Evolutionary conservation across 306 rosid species (phyloP).

Genomic region (Quillaja saponaria): DNA sequence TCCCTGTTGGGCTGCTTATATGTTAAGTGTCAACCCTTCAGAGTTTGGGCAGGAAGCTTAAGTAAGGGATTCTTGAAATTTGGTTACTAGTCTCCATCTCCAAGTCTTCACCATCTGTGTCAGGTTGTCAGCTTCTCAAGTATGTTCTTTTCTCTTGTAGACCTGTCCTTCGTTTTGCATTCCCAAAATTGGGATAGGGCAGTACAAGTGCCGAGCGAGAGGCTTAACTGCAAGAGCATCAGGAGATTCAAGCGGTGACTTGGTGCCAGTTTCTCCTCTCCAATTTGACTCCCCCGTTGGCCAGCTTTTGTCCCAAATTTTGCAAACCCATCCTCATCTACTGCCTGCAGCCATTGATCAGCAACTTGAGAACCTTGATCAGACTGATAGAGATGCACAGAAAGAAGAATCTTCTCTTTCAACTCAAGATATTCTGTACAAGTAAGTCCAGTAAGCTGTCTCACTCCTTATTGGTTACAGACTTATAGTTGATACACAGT

Average conservation of each 20-base stretch:
- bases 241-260: constrained; percentile 56
- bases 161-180: constrained; percentile 55
- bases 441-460: constrained; percentile 44
- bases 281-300: constrained; percentile 80
- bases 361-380: constrained; percentile 92
- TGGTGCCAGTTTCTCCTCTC: constrained; percentile 71
- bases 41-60: neutral
- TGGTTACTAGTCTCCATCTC: constrained; percentile 1
- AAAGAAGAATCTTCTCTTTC: constrained; percentile 45
- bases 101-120: neutral
- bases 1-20: constrained; percentile 6
- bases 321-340: constrained; percentile 86
- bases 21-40: neutral
- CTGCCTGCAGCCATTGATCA: constrained; percentile 81
- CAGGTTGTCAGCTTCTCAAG: neutral
- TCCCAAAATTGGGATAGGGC: constrained; percentile 48
- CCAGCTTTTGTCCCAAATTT: constrained; percentile 83
- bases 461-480: neutral
- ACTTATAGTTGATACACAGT: no score
- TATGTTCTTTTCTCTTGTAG: constrained; percentile 33
- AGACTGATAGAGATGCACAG: constrained; percentile 53
- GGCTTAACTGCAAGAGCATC: constrained; percentile 65
- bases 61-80: constrained; percentile 10
- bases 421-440: constrained; percentile 59
- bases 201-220: constrained; percentile 58